Evolutionary conservation across 2,329 filamentous ascomycete species (phyloP), one percentile per base, ranked within the genome.

Genomic region (Paracoccidioides lutzii): DNA sequence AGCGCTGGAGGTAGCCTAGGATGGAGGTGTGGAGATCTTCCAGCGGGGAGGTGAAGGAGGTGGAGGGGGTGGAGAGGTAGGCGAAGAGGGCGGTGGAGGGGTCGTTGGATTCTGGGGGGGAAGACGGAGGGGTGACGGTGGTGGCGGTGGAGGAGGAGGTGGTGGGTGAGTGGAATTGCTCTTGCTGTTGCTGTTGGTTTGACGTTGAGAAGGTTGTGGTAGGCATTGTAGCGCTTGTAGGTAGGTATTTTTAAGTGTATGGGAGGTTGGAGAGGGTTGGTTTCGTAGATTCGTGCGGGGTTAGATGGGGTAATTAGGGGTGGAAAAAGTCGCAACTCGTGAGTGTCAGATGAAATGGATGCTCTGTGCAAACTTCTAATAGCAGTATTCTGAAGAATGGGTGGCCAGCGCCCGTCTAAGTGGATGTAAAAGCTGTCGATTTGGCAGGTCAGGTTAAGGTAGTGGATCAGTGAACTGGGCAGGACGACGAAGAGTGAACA

Each of bases 11-110:
- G 28, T 76, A 75, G 62, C 80, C 74, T 57, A 76, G 72, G 32
- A 84, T 73, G 1, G 75, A 73, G 41, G 70, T 62, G 63, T 82
- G 79, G 45, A 84, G 78, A 63, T 76, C 75, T 63, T 76, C 74
- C 60, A 83, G 76, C 54, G 76, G 75, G 62, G 72, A 70, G 38
- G 72, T 71, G 59, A 69, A 66, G 12, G 46, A 38, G 15, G 49
- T 30, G 22, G 45, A 48, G 45, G 32, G 28, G 45, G 30, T n/a
- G 52, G 75, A 71, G 43, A 81, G 76, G 44, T 71, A 75, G 64
- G 22, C 22, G 22, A 22, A 22, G 2, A 22, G 22, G 69, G 64
- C 65, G 75, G 64, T 61, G 69, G 65, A 58, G 68, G 63, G 64
- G 69, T 64, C 65, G 74, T 64, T 61, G 69, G 65, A 58, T 68